Conservation (phyloP, 768 basidiomycete species). For the Lactifluus echinatus region DNA sequence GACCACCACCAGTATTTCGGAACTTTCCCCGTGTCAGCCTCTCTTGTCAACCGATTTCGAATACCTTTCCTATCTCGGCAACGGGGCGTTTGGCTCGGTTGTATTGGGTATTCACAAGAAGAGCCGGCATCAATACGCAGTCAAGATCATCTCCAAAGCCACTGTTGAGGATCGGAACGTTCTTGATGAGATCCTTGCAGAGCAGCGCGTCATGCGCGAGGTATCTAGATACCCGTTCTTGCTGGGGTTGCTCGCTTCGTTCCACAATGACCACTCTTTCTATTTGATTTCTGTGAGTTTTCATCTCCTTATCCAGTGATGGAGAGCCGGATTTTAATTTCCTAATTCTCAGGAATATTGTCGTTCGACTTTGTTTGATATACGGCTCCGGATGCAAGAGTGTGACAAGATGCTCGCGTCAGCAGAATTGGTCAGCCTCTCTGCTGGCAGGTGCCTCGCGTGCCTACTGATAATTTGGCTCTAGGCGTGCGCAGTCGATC, state of each 20-base stretch:
- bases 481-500: conserved; percentile 55
- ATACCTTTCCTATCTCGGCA: too few species aligned
- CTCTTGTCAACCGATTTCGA: too few species aligned
- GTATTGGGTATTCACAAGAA: conserved; percentile 19
- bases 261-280: conserved; percentile 18
- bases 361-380: conserved; percentile 9
- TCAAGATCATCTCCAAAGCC: conserved; percentile 23
- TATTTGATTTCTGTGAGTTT: conserved; percentile 22
- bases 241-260: conserved; percentile 22
- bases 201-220: too few species aligned
- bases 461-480: conserved; percentile 3
- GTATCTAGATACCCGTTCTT: conserved; percentile 15
- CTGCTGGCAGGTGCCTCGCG: background rate
- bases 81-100: conserved; percentile 17
- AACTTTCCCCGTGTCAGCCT: background rate
- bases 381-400: background rate
- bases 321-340: background rate
- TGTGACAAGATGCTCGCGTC: conserved; percentile 26
- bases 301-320: background rate
- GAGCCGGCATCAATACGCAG: conserved; percentile 13
- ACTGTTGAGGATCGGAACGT: background rate
- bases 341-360: conserved; percentile 21
- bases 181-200: conserved; percentile 1
- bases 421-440: conserved; percentile 29
- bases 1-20: background rate